These are phyloP conservation scores for Volvox carteri DNA, from an alignment of 163 green algal genomes.

Conservation along the genomic window DNA sequence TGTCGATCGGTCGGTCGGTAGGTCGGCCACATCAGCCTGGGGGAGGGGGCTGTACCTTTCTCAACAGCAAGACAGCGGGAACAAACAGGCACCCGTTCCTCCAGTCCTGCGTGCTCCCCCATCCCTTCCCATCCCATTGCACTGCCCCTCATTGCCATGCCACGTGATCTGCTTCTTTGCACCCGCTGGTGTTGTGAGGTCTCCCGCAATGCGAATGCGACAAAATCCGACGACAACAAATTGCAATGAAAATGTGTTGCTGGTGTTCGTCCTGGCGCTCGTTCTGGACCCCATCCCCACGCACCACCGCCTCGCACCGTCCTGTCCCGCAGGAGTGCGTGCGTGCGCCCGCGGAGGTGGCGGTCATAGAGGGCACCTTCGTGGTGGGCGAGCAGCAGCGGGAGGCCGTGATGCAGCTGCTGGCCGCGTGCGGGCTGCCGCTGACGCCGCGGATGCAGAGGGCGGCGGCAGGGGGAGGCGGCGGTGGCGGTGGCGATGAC, in stretches of 20 bases:
- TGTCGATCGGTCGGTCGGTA: too few species aligned
- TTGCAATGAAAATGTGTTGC: too few species aligned
- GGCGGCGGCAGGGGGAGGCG: not conserved
- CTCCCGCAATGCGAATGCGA: too few species aligned
- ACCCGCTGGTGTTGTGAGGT: not conserved
- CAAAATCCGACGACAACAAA: too few species aligned
- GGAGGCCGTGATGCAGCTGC: conserved; percentile 35
- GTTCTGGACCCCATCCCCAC: too few species aligned
- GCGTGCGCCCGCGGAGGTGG: conserved; percentile 69
- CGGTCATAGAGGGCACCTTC: conserved; percentile 73
- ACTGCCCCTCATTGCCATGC: not conserved
- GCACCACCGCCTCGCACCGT: too few species aligned
- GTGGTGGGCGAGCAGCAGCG: conserved; percentile 40
- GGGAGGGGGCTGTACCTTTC: too few species aligned
- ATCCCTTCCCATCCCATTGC: not conserved
- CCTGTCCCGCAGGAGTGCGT: conserved; percentile 74
- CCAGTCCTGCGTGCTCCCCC: too few species aligned
- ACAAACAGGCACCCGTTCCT: too few species aligned
- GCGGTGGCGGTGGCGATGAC: not conserved
- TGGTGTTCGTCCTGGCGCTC: too few species aligned
- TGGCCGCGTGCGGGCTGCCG: conserved; percentile 59
- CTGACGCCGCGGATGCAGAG: conserved; percentile 27
- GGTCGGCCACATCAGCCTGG: too few species aligned
- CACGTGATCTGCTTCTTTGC: not conserved
- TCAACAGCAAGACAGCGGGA: too few species aligned